These are phyloP conservation scores for Ustilago sp. DNA, from an alignment of 1,284 basidiomycete species.

Conservation along the genomic window DNA sequence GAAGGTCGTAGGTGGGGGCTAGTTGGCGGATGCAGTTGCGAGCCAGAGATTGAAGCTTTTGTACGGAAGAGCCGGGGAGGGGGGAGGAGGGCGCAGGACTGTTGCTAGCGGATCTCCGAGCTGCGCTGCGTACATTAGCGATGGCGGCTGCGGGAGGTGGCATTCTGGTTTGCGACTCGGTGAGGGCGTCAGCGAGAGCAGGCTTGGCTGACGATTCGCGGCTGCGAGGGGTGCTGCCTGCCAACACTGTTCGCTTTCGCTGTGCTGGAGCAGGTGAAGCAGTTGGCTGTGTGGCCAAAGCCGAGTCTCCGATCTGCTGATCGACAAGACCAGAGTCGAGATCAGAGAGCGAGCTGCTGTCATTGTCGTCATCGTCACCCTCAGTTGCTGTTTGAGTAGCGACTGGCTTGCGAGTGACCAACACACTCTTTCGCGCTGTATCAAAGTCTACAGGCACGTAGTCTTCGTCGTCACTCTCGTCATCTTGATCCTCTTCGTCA, in stretches of 20 bases:
- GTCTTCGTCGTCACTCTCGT: conserved; percentile 50
- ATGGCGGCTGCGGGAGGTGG: conserved; percentile 44
- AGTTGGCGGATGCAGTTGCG: conserved; percentile 52
- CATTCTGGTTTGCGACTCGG: conserved; percentile 51
- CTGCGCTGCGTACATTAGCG: conserved; percentile 28
- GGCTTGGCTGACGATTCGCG: conserved; percentile 26
- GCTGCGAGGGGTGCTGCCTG: conserved; percentile 9
- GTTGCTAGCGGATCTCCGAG: conserved; percentile 48
- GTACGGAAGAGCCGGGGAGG: conserved; percentile 31
- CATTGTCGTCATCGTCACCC: conserved; percentile 7
- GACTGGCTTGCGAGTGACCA: conserved; percentile 14
- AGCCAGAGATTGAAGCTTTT: conserved; percentile 47
- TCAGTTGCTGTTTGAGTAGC: background rate
- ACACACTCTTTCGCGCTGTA: conserved; percentile 12
- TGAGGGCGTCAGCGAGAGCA: conserved; percentile 17
- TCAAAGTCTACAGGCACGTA: conserved; percentile 30
- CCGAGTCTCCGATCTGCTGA: conserved; percentile 35
- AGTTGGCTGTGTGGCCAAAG: conserved; percentile 22
- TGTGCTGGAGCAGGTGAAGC: conserved; percentile 6
- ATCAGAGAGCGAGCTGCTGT: conserved; percentile 48
- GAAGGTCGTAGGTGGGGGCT: conserved; percentile 65
- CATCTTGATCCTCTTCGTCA: conserved; percentile 35
- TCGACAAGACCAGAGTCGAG: conserved; percentile 29
- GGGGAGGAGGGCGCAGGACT: conserved; percentile 42
- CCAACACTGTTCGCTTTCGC: conserved; percentile 16